A percentile compares a stretch with the other conserved stretches of the same genome.
Evolutionary conservation across 1,139 yeast species (phyloP).

Genomic region (Kodamaea plutei): DNA sequence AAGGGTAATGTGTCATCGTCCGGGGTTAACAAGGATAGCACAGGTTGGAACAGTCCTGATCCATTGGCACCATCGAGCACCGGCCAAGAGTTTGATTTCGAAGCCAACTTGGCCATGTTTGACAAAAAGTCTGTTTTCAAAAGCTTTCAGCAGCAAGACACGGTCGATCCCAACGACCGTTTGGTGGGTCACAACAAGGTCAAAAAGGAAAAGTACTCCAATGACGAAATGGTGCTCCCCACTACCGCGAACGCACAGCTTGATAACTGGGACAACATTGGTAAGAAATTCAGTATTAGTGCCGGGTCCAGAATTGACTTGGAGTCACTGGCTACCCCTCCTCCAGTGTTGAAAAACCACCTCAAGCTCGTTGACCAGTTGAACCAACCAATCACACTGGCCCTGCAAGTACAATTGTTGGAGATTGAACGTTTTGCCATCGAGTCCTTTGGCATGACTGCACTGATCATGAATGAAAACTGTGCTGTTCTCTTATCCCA

Average conservation of each 20-base stretch:
- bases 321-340: slow-evolving; percentile 10
- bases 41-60: slow-evolving; percentile 1
- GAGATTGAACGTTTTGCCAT: slow-evolving; percentile 66
- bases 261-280: slow-evolving; percentile 57
- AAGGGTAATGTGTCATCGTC: too few species aligned
- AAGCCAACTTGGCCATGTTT: slow-evolving; percentile 74
- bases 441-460: slow-evolving; percentile 50
- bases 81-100: slow-evolving; percentile 94
- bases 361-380: slow-evolving; percentile 20
- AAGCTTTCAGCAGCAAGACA: slow-evolving; percentile 65
- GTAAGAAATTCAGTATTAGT: slow-evolving; percentile 12
- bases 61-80: slow-evolving; percentile 43
- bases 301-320: slow-evolving; percentile 3
- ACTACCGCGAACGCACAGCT: slow-evolving; percentile 25
- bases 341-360: slow-evolving; percentile 8
- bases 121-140: slow-evolving; percentile 80
- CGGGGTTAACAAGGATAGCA: too few species aligned
- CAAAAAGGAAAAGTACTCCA: slow-evolving; percentile 51
- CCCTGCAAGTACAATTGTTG: slow-evolving; percentile 78
- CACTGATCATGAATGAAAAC: slow-evolving; percentile 56
- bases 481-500: slow-evolving; percentile 67
- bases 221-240: slow-evolving; percentile 72
- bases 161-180: slow-evolving; percentile 55
- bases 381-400: slow-evolving; percentile 38
- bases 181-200: slow-evolving; percentile 71